These are phyloP conservation scores for Tilletiopsis washingtonensis DNA, from an alignment of 1,284 basidiomycete genomes.

Conservation along the genomic window DNA sequence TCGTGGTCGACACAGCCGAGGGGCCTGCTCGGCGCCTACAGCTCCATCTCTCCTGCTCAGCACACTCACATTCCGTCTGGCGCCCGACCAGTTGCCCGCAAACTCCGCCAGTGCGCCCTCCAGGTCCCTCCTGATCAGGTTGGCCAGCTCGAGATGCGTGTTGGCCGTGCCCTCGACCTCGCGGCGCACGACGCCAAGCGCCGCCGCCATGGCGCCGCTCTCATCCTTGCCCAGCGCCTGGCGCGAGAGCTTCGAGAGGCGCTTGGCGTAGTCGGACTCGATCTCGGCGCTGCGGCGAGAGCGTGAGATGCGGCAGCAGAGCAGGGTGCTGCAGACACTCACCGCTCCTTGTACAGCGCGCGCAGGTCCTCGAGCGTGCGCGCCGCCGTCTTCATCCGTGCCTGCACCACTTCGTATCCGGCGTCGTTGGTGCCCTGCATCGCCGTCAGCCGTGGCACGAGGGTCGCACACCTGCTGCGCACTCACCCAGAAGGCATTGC, in stretches of 20 bases:
- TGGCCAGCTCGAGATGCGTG: constrained; percentile 62
- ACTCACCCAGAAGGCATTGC: constrained; percentile 82
- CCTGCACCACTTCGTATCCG: constrained; percentile 82
- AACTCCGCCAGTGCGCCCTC: constrained; percentile 53
- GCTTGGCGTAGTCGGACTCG: constrained; percentile 92
- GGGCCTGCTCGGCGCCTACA: no score
- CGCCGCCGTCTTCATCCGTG: constrained; percentile 73
- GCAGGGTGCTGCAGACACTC: constrained; percentile 1
- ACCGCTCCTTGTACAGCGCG: constrained; percentile 77
- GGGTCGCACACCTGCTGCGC: neutral
- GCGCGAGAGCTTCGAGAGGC: constrained; percentile 73
- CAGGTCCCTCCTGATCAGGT: constrained; percentile 68
- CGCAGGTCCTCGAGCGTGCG: constrained; percentile 81
- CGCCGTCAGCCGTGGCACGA: neutral
- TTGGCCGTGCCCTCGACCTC: constrained; percentile 78
- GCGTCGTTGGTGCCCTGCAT: constrained; percentile 54
- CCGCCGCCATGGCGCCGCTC: constrained; percentile 73
- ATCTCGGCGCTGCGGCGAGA: constrained; percentile 62
- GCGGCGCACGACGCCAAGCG: constrained; percentile 65
- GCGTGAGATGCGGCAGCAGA: neutral
- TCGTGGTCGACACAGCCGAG: no score
- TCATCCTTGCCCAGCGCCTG: constrained; percentile 73
- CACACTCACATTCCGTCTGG: neutral
- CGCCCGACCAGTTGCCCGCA: constrained; percentile 4
- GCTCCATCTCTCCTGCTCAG: no score